Evolutionary conservation across 140 eudicot genomes (phyloP), one percentile per base, ranked within the genome.

Genomic region (Erigeron philadelphicus): DNA sequence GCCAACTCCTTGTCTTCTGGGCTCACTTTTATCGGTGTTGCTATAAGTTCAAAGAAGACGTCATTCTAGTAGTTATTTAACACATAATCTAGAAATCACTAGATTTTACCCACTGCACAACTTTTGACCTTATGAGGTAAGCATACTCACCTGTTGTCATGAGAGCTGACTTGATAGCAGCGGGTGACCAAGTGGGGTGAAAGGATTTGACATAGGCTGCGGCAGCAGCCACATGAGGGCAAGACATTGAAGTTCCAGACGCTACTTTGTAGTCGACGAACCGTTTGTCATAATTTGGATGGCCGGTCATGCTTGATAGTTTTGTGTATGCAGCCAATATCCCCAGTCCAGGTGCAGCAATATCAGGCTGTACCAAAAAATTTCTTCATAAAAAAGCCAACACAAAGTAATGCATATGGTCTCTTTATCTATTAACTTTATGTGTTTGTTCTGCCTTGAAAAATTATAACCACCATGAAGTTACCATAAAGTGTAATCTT

Each of bases 151-250:
- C 88, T 5, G 97, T 88, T 58, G 98, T 92, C 98, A 92, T 92
- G 67, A 92, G 91, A 75, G 96, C 98, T 2, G 98, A 92, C 68
- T 80, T 92, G 67, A 91, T 85, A 7, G 89, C 97, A 9, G 96
- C 96, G 0, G 90, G 84, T 6, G 97, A 91, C 97, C 97, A 91
- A 8, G 72, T 68, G 19, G 91, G 96, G 72, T 81, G 96, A 66
- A 88, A 86, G 48, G 91, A 63, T 80, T 88, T 91, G 58, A 91
- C 85, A 71, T 91, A 91, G 70, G 97, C 97, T 0, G 90, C 90
- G 35, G 98, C 98, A 0, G 85, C 95, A 6, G 98, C 81, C 52
- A 75, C 95, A 78, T 92, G 98, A 40, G 98, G 98, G 72, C 81
- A 68, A 64, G 98, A 83, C 98, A 86, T 88, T 59, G 95, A 87